A percentile compares a stretch with the other conserved stretches of the same genome.
phyloP scores from a whole-genome alignment of 2,329 filamentous ascomycete species.

The Sporothrix euskadiensis region DNA sequence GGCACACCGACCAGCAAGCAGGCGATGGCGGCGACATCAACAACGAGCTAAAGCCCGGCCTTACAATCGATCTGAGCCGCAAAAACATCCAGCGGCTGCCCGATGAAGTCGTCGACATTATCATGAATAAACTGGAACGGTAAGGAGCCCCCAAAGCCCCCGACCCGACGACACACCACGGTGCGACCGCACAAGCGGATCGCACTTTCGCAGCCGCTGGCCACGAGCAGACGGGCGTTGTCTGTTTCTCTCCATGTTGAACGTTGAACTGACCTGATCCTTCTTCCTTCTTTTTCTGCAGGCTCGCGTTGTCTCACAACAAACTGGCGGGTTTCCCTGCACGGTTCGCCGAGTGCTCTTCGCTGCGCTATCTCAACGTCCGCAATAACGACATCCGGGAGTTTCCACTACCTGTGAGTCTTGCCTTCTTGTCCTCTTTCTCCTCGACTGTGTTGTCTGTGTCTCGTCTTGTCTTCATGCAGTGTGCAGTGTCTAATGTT shows the following conservation, averaged over 20 bases:
- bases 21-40: constrained; percentile 61
- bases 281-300: constrained; percentile 39
- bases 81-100: constrained; percentile 71
- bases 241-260: not conserved
- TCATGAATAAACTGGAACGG: constrained; percentile 73
- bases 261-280: not conserved
- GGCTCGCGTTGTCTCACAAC: constrained; percentile 80
- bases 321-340: constrained; percentile 67
- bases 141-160: constrained; percentile 41
- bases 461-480: constrained; percentile 25
- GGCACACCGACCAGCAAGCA: constrained; percentile 64
- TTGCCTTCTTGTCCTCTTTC: not conserved
- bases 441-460: constrained; percentile 20
- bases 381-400: constrained; percentile 71
- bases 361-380: constrained; percentile 77
- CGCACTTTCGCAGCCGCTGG: not conserved
- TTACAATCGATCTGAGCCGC: constrained; percentile 76
- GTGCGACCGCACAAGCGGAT: not conserved
- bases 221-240: not conserved
- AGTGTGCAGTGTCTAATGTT: constrained; percentile 14
- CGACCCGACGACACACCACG: not conserved
- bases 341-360: constrained; percentile 73
- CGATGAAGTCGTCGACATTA: constrained; percentile 72
- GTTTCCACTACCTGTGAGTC: constrained; percentile 57
- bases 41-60: constrained; percentile 65